phyloP scores from a whole-genome alignment of 305 asterid species.

The Ajuga reptans region DNA sequence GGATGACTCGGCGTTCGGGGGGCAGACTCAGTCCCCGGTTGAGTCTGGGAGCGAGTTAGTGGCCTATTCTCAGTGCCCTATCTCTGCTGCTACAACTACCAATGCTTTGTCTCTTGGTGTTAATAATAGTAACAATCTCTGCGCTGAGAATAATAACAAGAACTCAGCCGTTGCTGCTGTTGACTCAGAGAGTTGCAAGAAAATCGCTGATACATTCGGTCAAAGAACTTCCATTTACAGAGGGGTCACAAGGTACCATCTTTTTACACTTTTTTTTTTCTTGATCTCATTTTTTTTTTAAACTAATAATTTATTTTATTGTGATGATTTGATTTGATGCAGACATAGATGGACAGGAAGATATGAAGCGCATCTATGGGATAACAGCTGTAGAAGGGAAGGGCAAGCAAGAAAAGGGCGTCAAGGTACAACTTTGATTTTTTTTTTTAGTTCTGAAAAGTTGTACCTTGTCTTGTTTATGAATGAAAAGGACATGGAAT shows the following conservation, averaged over 20 bases:
- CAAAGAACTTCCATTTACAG: constrained; percentile 93
- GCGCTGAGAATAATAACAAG: constrained; percentile 19
- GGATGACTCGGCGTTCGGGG: constrained; percentile 69
- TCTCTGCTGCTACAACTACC: not conserved
- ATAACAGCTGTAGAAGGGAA: constrained; percentile 96
- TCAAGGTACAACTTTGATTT: constrained; percentile 60
- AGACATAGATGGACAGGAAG: constrained; percentile 99
- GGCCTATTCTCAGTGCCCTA: constrained; percentile 35
- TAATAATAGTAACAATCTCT: constrained; percentile 15
- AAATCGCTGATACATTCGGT: constrained; percentile 66
- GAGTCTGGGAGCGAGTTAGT: constrained; percentile 66
- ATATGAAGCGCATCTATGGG: constrained; percentile 99
- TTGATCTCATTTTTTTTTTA: not conserved
- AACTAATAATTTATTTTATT: not conserved
- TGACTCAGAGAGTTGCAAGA: constrained; percentile 52
- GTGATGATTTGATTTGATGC: constrained; percentile 24
- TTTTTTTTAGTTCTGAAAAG: not conserved
- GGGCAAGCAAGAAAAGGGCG: constrained; percentile 99
- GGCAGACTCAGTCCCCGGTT: constrained; percentile 50
- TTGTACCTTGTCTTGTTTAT: constrained; percentile 15
- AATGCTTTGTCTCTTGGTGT: constrained; percentile 58
- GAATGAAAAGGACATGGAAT: constrained; percentile 9
- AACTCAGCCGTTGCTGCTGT: constrained; percentile 36
- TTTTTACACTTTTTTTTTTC: no score
- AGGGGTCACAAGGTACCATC: constrained; percentile 78